Evolutionary conservation across 371 early-diverging fungal species (phyloP), one percentile per base, ranked within the genome.

Genomic region (Apophysomyces trapeziformis): DNA sequence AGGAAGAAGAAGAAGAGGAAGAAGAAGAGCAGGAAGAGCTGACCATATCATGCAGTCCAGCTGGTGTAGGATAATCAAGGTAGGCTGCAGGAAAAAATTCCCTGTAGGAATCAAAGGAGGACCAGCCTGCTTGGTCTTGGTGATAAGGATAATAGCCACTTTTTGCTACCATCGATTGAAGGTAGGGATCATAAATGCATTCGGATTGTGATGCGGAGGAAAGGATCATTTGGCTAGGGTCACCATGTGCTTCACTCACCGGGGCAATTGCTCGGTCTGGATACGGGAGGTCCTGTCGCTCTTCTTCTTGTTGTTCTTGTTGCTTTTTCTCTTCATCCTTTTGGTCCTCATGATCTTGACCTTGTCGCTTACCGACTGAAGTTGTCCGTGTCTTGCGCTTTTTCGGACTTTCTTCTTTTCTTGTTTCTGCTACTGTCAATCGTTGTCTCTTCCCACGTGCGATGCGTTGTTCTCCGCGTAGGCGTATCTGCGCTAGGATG

Each of bases 381-480:
- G 54, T 4, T 5, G 16, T 50, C 21, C 9, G 21, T 5, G 54
- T 7, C 54, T 21, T 50, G 54, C 54, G 66, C 13, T 58, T 58
- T 47, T 37, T 26, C 9, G 57, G 58, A 35, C 38, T 13, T 37
- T 56, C 38, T 57, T 57, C 32, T 38, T 57, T 32, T 63, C 13
- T 11, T 38, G 56, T 39, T 26, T 26, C 32, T 47, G 50, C 8
- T 50, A 14, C 14, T 18, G 14, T 43, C 6, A n/a, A 21, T 21
- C 35, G 54, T 37, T 36, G 46, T 38, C 75, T 72, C 68, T 66
- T 78, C 14, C 68, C 71, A 44, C 71, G 67, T 26, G 78, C 73
- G 38, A 69, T 73, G 26, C 71, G 62, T 44, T 78, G 78, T 43
- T 78, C 78, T 12, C 78, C 71, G 54, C 67, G 44, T 4, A 78